Evolutionary conservation across 768 basidiomycete species (phyloP), one percentile per base, ranked within the genome.

Genomic region (Strobilomyces echinocephalus): DNA sequence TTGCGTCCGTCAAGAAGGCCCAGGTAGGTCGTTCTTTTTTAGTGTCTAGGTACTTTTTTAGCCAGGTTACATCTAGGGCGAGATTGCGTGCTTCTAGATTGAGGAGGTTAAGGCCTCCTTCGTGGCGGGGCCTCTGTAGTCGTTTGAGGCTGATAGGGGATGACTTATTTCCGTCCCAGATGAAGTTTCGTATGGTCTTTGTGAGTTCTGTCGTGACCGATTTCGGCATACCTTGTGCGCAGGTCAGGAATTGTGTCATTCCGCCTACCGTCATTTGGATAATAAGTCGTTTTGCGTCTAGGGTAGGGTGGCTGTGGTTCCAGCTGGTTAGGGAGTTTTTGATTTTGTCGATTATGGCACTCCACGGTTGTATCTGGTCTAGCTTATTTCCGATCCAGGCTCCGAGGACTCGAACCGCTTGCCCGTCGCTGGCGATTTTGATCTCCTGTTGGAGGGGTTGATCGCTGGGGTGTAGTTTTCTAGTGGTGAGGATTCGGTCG

Each of bases 191-290:
- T 3, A 21, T 40, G 2, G 20, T 10, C 8, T 21, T 20, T 18
- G 39, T 40, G 3, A 40, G 39, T 15, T 38, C 12, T 7, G 20
- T 40, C 3, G 18, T 40, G 39, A n/a, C 70, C 9, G 39, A 40
- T 40, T 20, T 40, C 20, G 39, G 39, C 39, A 40, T 40, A 1
- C 39, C 39, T 21, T 40, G 71, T 0, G 69, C 70, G 16, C 55
- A 57, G 0, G 65, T 64, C 0, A 71, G 61, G 59, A 68, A 73
- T 53, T 73, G 72, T 0, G 69, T 64, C 52, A 63, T 60, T 0
- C 62, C 66, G 0, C 67, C 67, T 0, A 67, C 45, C 0, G 46
- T 43, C 43, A 66, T 61, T 39, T 71, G 66, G 0, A 65, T 20
- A 0, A 69, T 66, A 0, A 63, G 41, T 1, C 41, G 8, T 10